Evolutionary conservation across 2,329 filamentous ascomycete genomes (phyloP).

Genomic region (Curvularia hawaiiensis): DNA sequence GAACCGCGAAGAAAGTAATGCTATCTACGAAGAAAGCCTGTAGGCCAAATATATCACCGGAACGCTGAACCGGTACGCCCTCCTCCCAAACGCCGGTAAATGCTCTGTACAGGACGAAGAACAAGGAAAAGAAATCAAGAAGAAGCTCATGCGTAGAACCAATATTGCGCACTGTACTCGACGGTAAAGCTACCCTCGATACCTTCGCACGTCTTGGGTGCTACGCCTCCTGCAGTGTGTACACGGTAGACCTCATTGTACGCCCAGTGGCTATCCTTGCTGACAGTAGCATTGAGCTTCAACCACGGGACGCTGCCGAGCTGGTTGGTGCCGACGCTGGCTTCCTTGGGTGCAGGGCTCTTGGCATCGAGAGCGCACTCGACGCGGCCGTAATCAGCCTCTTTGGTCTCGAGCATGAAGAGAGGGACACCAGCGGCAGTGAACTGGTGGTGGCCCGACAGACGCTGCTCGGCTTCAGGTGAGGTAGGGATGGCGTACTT

Average conservation of each 20-base stretch:
- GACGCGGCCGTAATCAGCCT: constrained; percentile 61
- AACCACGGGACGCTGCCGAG: constrained; percentile 79
- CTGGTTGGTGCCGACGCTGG: constrained; percentile 62
- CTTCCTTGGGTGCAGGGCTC: constrained; percentile 65
- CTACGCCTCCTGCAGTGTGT: constrained; percentile 78
- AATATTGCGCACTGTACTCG: constrained; percentile 82
- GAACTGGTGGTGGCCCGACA: constrained; percentile 86
- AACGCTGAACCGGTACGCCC: constrained; percentile 21
- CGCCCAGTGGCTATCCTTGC: constrained; percentile 32
- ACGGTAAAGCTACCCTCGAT: constrained; percentile 69
- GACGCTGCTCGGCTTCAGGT: constrained; percentile 58
- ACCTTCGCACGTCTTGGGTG: constrained; percentile 74
- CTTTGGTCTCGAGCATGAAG: constrained; percentile 74
- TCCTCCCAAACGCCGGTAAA: constrained; percentile 36
- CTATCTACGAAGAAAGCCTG: constrained; percentile 25
- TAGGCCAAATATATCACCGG: constrained; percentile 15
- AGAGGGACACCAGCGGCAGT: constrained; percentile 70
- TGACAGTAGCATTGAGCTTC: constrained; percentile 60
- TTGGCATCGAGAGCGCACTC: constrained; percentile 67
- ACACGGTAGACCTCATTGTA: constrained; percentile 82
- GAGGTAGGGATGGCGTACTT: constrained; percentile 63
- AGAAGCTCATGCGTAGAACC: constrained; percentile 55
- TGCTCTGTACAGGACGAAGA: constrained; percentile 34
- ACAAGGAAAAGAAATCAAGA: constrained; percentile 2
- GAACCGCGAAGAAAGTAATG: constrained; percentile 25